Conservation (phyloP, 495 filamentous ascomycete genomes). For the Thozetella sp. region DNA sequence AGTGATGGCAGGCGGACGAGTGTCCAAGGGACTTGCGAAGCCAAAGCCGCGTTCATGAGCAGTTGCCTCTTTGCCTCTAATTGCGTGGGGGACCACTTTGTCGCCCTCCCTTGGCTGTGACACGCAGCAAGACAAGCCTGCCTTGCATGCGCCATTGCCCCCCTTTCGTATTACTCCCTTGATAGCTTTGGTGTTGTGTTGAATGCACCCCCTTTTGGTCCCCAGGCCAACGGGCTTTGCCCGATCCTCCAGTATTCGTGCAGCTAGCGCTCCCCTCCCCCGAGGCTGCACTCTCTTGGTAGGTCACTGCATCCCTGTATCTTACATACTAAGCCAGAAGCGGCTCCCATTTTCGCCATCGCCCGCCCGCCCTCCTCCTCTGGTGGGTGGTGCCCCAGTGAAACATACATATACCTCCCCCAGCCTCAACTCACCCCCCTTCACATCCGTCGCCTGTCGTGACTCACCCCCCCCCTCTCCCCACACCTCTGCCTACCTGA, state of each 20-base stretch:
- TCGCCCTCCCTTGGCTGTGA: neutral
- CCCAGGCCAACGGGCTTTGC: neutral
- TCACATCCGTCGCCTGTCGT: conserved; percentile 12
- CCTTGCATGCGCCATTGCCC: neutral
- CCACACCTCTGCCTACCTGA: conserved; percentile 15
- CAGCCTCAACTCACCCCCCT: conserved; percentile 23
- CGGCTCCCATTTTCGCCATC: conserved; percentile 1
- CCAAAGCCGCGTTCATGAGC: too few relatives aligned
- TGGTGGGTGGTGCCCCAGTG: conserved; percentile 11
- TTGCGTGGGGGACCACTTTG: neutral
- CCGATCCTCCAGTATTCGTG: neutral
- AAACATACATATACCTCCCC: conserved; percentile 26
- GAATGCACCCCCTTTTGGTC: neutral
- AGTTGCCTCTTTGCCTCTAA: neutral
- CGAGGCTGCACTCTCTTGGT: neutral
- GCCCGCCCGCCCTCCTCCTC: conserved; percentile 9
- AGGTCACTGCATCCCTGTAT: conserved; percentile 5
- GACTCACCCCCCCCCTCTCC: conserved; percentile 35
- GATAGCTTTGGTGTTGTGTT: neutral
- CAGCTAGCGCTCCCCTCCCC: neutral
- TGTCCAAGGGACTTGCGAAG: too few relatives aligned
- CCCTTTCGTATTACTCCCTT: neutral
- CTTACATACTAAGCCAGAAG: conserved; percentile 7
- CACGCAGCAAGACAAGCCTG: neutral
- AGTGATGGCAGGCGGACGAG: too few relatives aligned